These are phyloP conservation scores for Davidsoniella eucalypti DNA, from an alignment of 2,329 filamentous ascomycete species.

Conservation along the genomic window DNA sequence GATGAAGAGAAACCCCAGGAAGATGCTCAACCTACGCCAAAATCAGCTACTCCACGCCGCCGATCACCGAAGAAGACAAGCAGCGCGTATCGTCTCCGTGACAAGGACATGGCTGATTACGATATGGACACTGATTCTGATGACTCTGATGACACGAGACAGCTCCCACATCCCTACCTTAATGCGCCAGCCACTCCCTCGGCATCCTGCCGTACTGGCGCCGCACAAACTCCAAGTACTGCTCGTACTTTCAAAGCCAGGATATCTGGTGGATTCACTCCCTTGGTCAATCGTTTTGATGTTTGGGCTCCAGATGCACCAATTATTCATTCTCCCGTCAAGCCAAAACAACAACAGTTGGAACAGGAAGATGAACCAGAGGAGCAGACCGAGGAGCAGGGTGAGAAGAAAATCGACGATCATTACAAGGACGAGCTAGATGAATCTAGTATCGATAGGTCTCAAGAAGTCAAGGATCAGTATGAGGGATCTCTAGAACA, in stretches of 20 bases:
- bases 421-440: too few relatives aligned
- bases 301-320: conserved; percentile 48
- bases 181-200: conserved; percentile 18
- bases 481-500: neutral
- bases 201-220: conserved; percentile 25
- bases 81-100: conserved; percentile 22
- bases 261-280: conserved; percentile 40
- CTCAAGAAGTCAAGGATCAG: conserved; percentile 13
- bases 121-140: conserved; percentile 34
- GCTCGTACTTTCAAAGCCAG: conserved; percentile 20
- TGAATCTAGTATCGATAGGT: too few relatives aligned
- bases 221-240: conserved; percentile 3
- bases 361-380: neutral
- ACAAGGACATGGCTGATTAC: conserved; percentile 22
- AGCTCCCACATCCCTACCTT: conserved; percentile 16
- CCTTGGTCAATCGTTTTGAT: conserved; percentile 42
- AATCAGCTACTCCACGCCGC: neutral
- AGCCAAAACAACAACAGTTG: too few relatives aligned
- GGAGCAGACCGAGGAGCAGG: neutral
- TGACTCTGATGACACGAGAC: conserved; percentile 24
- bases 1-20: neutral
- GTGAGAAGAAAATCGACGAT: neutral
- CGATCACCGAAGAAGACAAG: conserved; percentile 14
- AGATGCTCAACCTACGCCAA: neutral
- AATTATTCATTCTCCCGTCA: conserved; percentile 8